These are phyloP conservation scores for Epichloe baconii DNA, from an alignment of 2,329 filamentous ascomycete genomes.

Conservation along the genomic window DNA sequence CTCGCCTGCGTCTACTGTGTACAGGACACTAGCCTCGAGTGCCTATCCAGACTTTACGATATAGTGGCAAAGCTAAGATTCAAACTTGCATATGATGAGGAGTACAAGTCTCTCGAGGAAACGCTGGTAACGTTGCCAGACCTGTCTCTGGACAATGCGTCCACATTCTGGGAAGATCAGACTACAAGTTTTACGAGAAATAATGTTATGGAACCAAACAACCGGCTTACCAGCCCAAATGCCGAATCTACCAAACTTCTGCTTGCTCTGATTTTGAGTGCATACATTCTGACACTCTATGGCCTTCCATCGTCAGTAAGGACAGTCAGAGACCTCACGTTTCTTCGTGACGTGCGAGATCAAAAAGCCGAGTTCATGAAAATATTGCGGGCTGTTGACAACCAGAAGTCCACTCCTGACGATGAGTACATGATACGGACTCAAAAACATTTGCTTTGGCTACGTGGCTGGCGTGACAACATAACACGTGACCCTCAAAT, in stretches of 20 bases:
- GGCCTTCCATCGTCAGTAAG: slow-evolving; percentile 39
- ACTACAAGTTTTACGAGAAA: slow-evolving; percentile 20
- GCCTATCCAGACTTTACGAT: slow-evolving; percentile 45
- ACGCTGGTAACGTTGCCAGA: slow-evolving; percentile 31
- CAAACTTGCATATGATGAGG: slow-evolving; percentile 46
- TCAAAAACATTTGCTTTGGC: slow-evolving; percentile 56
- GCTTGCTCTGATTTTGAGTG: slow-evolving; percentile 49
- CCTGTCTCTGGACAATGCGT: slow-evolving; percentile 19
- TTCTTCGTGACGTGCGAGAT: slow-evolving; percentile 50
- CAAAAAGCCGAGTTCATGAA: slow-evolving; percentile 47
- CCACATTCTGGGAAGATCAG: slow-evolving; percentile 12
- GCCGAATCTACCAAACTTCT: slow-evolving; percentile 43
- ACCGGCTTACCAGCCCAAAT: slow-evolving; percentile 51
- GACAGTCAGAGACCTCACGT: slow-evolving; percentile 46
- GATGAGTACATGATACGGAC: slow-evolving; percentile 50
- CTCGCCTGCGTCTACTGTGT: slow-evolving; percentile 56
- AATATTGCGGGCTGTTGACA: slow-evolving; percentile 40
- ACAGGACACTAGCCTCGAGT: slow-evolving; percentile 43
- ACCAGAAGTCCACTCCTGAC: slow-evolving; percentile 41
- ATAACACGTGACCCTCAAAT: slow-evolving; percentile 14
- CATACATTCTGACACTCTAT: slow-evolving; percentile 38
- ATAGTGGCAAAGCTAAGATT: slow-evolving; percentile 42
- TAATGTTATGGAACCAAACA: slow-evolving; percentile 43
- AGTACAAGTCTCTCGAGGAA: slow-evolving; percentile 37
- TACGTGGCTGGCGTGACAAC: slow-evolving; percentile 56